A percentile compares a stretch with the other conserved stretches of the same genome.
Conservation (phyloP, 1,284 basidiomycete species). For the Rhodotorula sp. region DNA sequence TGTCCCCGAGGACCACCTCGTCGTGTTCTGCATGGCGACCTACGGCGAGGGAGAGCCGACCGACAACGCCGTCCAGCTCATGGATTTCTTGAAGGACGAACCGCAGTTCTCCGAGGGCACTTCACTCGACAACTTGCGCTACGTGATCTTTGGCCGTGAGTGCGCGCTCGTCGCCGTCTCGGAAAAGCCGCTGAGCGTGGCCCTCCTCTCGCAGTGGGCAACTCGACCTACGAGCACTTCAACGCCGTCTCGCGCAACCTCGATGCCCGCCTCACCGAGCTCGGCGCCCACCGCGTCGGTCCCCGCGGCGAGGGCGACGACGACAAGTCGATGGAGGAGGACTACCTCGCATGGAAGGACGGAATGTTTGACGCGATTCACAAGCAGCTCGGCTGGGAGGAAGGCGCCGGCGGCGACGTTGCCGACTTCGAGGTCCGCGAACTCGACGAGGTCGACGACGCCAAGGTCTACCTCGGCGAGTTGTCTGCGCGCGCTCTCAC, state of each 20-base stretch:
- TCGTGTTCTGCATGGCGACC: conserved; percentile 94
- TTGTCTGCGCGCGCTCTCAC: conserved; percentile 79
- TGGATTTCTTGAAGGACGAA: conserved; percentile 85
- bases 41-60: conserved; percentile 98
- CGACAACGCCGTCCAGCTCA: conserved; percentile 92
- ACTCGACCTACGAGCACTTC: conserved; percentile 76
- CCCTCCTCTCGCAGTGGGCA: conserved; percentile 24
- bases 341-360: conserved; percentile 99
- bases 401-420: conserved; percentile 92
- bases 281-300: conserved; percentile 84
- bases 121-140: conserved; percentile 83
- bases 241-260: conserved; percentile 82
- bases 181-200: too few species aligned
- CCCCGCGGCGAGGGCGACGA: conserved; percentile 95
- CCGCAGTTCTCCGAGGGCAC: conserved; percentile 77
- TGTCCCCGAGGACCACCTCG: conserved; percentile 78
- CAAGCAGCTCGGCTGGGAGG: conserved; percentile 77
- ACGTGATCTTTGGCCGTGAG: conserved; percentile 77
- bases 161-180: background rate
- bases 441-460: conserved; percentile 57
- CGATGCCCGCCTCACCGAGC: conserved; percentile 68
- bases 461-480: conserved; percentile 87
- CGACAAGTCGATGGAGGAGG: conserved; percentile 99
- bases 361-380: conserved; percentile 90
- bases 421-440: conserved; percentile 91